Evolutionary conservation across 2,329 filamentous ascomycete species (phyloP), one percentile per base, ranked within the genome.

Genomic region (Alternaria angustiovoidea): DNA sequence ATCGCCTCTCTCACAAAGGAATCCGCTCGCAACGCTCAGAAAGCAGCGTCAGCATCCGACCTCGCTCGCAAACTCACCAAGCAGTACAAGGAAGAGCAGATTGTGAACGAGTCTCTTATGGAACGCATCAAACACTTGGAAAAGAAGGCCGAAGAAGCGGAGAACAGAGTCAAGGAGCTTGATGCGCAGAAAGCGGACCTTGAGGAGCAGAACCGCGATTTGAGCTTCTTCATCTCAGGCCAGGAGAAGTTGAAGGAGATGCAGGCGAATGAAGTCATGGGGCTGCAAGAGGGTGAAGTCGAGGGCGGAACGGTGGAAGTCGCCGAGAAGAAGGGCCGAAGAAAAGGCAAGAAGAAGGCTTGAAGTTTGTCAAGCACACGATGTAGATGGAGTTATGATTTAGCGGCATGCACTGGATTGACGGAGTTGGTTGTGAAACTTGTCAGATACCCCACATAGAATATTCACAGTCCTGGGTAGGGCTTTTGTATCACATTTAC

Each of bases 151-250:
- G 82, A 83, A 26, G 83, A 82, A 41, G 78, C 91, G 4, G 86
- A 86, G 68, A 74, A 69, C 14, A 87, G 72, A 39, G 76, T 72
- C 5, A 78, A 74, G 63, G 76, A 67, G 62, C 64, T 80, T 1
- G 78, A 79, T 51, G 68, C 63, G 3, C 79, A 93, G 77, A 90
- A 91, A 66, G 84, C 82, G 39, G 93, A 96, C 67, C 80, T 97
- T 43, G 87, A 89, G 66, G 93, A 96, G 76, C 91, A 93, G 84
- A 96, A 97, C 74, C 86, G 91, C 14, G 94, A 97, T 75, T 76
- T 97, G 75, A 89, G 85, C 51, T 94, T 96, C 85, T 96, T 94
- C 73, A 94, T 97, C 61, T 91, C 88, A 20, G 91, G 92, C 0
- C 88, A 91, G 77, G 89, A 95, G 79, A 94, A 93, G 79, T 79